Evolutionary conservation across 495 filamentous ascomycete genomes (phyloP).

Genomic region (Bacidia rubella): DNA sequence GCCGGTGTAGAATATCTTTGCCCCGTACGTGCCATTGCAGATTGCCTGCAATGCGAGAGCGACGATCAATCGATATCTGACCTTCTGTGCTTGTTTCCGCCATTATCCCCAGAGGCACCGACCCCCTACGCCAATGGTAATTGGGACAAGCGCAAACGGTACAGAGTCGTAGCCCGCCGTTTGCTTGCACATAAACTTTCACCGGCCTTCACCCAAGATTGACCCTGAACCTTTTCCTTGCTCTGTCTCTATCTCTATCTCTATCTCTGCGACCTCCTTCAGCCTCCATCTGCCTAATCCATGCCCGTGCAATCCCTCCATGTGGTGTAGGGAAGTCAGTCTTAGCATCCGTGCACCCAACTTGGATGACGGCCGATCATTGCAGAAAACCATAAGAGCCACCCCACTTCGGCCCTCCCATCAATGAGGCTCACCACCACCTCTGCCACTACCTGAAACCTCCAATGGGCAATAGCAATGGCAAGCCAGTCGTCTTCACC

Average conservation of each 20-base stretch:
- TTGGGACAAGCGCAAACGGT: neutral
- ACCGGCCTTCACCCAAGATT: neutral
- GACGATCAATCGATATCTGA: neutral
- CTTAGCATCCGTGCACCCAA: neutral
- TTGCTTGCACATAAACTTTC: neutral
- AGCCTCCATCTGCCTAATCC: neutral
- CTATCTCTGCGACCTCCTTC: neutral
- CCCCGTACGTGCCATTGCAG: neutral
- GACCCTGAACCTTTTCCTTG: neutral
- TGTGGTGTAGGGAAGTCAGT: neutral
- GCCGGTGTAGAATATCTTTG: neutral
- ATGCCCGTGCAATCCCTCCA: neutral
- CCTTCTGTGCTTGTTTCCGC: neutral
- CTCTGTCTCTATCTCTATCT: neutral
- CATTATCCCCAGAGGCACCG: too few species aligned
- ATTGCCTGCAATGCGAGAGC: neutral
- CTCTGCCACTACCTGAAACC: conserved; percentile 1
- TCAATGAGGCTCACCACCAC: conserved; percentile 11
- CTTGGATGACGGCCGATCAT: conserved; percentile 4
- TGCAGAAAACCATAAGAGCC: neutral
- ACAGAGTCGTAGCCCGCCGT: too few species aligned
- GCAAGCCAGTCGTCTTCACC: conserved; percentile 81
- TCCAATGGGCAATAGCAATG: conserved; percentile 83
- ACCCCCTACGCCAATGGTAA: neutral
- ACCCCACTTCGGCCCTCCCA: conserved; percentile 2